Conservation (phyloP, 805 yeast genomes). For the Wickerhamiella dianesei region DNA sequence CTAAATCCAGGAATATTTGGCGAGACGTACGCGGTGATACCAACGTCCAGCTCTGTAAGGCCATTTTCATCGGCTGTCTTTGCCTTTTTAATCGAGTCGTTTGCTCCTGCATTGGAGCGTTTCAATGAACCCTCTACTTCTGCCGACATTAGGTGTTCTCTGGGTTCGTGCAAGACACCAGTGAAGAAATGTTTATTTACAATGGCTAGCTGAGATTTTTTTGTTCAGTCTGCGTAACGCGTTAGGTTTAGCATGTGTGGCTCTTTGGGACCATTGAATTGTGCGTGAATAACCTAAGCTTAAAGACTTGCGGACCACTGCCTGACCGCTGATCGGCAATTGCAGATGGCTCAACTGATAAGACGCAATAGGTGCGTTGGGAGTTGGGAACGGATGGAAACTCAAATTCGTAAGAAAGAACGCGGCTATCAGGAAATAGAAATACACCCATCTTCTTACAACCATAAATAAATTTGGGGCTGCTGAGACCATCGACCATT, state of each 20-base stretch:
- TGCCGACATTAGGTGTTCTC: too few species aligned
- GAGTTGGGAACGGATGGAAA: not conserved
- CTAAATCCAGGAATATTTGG: slow-evolving; percentile 45
- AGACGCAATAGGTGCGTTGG: not conserved
- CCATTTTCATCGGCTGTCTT: slow-evolving; percentile 23
- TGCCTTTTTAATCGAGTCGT: not conserved
- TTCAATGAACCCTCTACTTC: not conserved
- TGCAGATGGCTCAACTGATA: not conserved
- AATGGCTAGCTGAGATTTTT: too few species aligned
- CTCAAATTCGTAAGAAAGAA: too few species aligned
- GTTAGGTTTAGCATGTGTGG: too few species aligned
- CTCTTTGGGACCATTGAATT: too few species aligned
- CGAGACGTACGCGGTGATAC: slow-evolving; percentile 61
- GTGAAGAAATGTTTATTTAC: too few species aligned
- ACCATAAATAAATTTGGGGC: too few species aligned
- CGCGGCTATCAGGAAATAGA: too few species aligned
- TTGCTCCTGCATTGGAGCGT: not conserved
- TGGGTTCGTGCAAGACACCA: too few species aligned
- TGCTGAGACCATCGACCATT: not conserved
- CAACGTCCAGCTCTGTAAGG: slow-evolving; percentile 67
- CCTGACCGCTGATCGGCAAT: not conserved
- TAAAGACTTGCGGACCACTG: too few species aligned
- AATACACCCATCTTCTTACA: too few species aligned
- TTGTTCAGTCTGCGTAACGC: too few species aligned
- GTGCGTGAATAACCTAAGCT: not conserved